Base-by-base conservation (phyloP, 2,329 filamentous ascomycete species). In the Colletotrichum musicola region DNA sequence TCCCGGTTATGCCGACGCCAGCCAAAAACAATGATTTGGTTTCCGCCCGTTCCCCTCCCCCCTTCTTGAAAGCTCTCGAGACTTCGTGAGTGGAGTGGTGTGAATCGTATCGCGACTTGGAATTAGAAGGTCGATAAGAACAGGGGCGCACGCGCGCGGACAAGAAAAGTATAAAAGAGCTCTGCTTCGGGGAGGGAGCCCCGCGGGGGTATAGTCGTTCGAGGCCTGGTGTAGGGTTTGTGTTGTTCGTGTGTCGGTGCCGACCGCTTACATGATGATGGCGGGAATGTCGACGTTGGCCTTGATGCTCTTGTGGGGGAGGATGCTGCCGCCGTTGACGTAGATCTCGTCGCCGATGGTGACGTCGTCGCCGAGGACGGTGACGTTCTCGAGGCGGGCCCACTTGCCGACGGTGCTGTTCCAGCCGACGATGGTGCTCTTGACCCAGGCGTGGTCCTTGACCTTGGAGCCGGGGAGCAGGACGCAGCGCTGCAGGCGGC, bases 231-330 rank as follows among this genome's bases (percentile, higher is more conserved):
- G 59, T 63, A 55, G n/a, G 38, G 35, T 22, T 22, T 10, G 14
- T 35, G 13, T 53, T 50, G 50, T 69, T 44, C 38, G 18, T 50
- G 18, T 56, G 40, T 12, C 22, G 27, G 14, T 22, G 4, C 18
- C 30, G 30, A 10, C 30, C 30, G 46, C 65, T 84, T 85, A 91
- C 89, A 91, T 91, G 77, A 91, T 91, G 73, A 91, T 90, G 70
- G 89, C 88, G 25, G 89, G 89, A 30, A 88, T 89, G 81, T 99
- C 96, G 76, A 99, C 93, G 81, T 99, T 99, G 77, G 92, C 89
- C 89, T 98, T 98, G 88, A 99, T 98, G 81, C 92, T 96, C 92
- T 99, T 99, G 86, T 99, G 95, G 6, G 95, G 95, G 72, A 99
- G 86, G 71, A 99, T 92, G 75, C 93, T 97, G 77, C 95, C 94